Evolutionary conservation across 495 filamentous ascomycete species (phyloP).

Genomic region (Podospora appendiculata): DNA sequence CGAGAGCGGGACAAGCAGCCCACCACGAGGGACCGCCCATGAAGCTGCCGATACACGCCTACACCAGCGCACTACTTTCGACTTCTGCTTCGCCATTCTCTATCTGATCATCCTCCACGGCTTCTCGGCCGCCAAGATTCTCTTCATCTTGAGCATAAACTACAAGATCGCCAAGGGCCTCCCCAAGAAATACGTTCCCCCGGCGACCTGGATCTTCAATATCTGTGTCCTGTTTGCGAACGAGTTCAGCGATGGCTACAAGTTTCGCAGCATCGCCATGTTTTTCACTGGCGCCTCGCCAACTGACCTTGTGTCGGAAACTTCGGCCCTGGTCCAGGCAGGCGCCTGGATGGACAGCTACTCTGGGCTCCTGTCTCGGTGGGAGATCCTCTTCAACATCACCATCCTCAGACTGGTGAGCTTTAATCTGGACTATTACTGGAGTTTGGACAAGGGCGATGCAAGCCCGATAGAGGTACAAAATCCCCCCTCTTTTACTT

Average conservation of each 20-base stretch:
- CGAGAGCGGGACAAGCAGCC: not conserved
- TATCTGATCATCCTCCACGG: conserved; percentile 80
- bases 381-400: conserved; percentile 96
- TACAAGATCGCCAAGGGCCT: conserved; percentile 66
- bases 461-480: conserved; percentile 79
- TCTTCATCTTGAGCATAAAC: conserved; percentile 73
- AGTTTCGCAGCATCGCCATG: conserved; percentile 51
- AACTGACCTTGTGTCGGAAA: conserved; percentile 18
- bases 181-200: conserved; percentile 58
- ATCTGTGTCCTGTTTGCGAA: conserved; percentile 81
- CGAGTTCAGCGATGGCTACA: conserved; percentile 75
- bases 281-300: conserved; percentile 35
- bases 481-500: not conserved
- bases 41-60: conserved; percentile 58
- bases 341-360: conserved; percentile 63
- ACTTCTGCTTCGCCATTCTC: conserved; percentile 71
- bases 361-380: conserved; percentile 75
- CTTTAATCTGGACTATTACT: conserved; percentile 96
- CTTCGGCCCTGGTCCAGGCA: conserved; percentile 41
- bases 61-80: conserved; percentile 73
- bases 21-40: conserved; percentile 6
- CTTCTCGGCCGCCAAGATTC: conserved; percentile 72
- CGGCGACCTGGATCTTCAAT: conserved; percentile 91
- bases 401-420: conserved; percentile 89
- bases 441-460: conserved; percentile 63